phyloP scores from a whole-genome alignment of 257 asterid genomes.

The Ballota nigra region DNA sequence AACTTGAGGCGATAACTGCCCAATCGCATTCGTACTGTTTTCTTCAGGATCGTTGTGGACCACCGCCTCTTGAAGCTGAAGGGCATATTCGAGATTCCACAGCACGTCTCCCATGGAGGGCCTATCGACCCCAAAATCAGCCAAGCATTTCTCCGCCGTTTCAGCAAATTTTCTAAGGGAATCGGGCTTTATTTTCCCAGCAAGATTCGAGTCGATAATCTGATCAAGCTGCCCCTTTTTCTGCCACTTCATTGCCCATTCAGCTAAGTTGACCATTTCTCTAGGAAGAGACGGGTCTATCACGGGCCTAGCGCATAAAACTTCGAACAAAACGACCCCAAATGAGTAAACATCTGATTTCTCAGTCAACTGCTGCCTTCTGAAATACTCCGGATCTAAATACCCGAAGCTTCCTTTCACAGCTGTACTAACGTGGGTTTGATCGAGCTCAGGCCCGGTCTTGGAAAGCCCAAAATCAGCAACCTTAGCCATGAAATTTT shows the following conservation, averaged over 20 bases:
- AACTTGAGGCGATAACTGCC: constrained; percentile 44
- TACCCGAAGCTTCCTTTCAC: too few relatives aligned
- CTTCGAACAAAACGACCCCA: constrained; percentile 60
- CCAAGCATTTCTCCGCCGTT: constrained; percentile 66
- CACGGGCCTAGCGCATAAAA: constrained; percentile 59
- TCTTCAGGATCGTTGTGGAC: constrained; percentile 57
- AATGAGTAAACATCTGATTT: too few relatives aligned
- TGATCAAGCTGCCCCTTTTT: constrained; percentile 56
- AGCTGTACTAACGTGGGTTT: constrained; percentile 59
- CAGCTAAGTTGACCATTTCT: constrained; percentile 57
- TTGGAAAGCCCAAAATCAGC: constrained; percentile 64
- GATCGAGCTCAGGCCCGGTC: constrained; percentile 51
- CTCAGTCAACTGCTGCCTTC: too few relatives aligned
- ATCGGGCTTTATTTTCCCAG: constrained; percentile 43
- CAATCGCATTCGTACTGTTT: constrained; percentile 51
- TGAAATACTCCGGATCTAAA: too few relatives aligned
- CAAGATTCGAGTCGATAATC: constrained; percentile 43
- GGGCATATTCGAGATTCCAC: constrained; percentile 61
- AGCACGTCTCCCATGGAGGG: constrained; percentile 65
- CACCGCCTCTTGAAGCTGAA: constrained; percentile 59
- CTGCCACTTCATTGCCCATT: constrained; percentile 71
- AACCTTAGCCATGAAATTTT: constrained; percentile 55
- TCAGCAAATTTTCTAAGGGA: constrained; percentile 57
- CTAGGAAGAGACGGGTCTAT: constrained; percentile 51
- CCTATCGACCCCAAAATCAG: constrained; percentile 55